Percentiles rank a stretch among this genome's conserved stretches.
phyloP scores from a whole-genome alignment of 1,284 basidiomycete species.

The Rhodotorula mucilaginosa region DNA sequence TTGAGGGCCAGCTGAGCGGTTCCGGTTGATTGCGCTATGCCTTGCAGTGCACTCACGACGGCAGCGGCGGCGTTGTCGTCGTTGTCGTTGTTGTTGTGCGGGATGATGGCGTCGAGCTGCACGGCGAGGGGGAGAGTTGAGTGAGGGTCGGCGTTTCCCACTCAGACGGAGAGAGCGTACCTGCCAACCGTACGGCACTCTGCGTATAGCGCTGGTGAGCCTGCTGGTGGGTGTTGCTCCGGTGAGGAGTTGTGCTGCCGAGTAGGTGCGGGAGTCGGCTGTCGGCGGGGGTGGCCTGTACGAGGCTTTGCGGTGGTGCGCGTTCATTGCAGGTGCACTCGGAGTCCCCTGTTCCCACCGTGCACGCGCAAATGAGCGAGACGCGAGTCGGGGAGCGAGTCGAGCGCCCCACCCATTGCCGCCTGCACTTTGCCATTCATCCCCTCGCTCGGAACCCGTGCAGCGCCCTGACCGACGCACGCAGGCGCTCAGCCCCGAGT shows the following conservation, averaged over 20 bases:
- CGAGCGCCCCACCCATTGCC: too few species aligned
- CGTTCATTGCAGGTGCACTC: constrained; percentile 18
- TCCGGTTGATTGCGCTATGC: constrained; percentile 5
- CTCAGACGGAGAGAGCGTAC: constrained; percentile 2
- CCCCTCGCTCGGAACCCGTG: too few species aligned
- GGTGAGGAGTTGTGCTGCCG: too few species aligned
- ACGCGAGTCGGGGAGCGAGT: too few species aligned
- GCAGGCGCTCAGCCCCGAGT: too few species aligned
- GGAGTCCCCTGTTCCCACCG: too few species aligned
- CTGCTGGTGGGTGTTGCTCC: background rate
- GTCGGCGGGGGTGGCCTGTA: constrained; percentile 2
- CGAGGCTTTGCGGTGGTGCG: constrained; percentile 31
- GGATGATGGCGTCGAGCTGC: constrained; percentile 31
- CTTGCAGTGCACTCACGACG: background rate
- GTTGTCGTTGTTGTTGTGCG: background rate
- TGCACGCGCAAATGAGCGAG: too few species aligned
- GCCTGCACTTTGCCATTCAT: too few species aligned
- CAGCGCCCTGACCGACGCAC: too few species aligned
- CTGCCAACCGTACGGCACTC: constrained; percentile 31
- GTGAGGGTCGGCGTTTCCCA: background rate
- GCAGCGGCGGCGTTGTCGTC: background rate
- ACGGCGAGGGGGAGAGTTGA: background rate
- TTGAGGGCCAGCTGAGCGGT: background rate
- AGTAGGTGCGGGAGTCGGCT: background rate
- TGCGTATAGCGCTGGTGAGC: background rate